A percentile compares a stretch with the other conserved stretches of the same genome.
These are phyloP conservation scores for Hemileccinum impolitum DNA, from an alignment of 768 basidiomycete genomes.

Conservation along the genomic window DNA sequence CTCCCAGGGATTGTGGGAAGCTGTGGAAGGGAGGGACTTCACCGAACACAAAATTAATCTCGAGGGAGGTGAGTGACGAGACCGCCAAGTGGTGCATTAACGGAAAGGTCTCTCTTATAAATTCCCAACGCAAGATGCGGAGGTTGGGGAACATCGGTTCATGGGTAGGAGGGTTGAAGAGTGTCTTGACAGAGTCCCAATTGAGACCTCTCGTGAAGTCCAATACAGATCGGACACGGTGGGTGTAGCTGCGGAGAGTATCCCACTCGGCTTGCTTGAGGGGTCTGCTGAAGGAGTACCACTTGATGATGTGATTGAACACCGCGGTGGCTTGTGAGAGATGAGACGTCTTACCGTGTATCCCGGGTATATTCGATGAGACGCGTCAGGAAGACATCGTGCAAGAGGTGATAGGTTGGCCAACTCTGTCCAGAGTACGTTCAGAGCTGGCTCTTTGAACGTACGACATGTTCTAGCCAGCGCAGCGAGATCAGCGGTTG, in stretches of 20 bases:
- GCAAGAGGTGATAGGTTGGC: slow-evolving; percentile 11
- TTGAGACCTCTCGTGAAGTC: slow-evolving; percentile 16
- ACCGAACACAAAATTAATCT: slow-evolving; percentile 19
- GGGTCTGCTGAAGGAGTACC: slow-evolving; percentile 16
- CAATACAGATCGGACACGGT: slow-evolving; percentile 11
- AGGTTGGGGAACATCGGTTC: slow-evolving; percentile 20
- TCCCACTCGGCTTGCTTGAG: slow-evolving; percentile 8
- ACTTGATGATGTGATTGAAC: slow-evolving; percentile 2
- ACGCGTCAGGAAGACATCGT: slow-evolving; percentile 10
- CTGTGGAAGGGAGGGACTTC: slow-evolving; percentile 16
- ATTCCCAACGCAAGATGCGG: slow-evolving; percentile 20
- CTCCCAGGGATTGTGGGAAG: slow-evolving; percentile 15
- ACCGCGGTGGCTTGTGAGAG: not conserved
- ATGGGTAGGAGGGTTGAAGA: slow-evolving; percentile 14
- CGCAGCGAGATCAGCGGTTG: slow-evolving; percentile 9
- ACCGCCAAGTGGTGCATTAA: slow-evolving; percentile 16
- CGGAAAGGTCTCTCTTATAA: slow-evolving; percentile 13
- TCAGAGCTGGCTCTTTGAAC: slow-evolving; percentile 19
- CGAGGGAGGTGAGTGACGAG: slow-evolving; percentile 14
- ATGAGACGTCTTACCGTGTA: slow-evolving; percentile 1
- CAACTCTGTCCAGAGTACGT: slow-evolving; percentile 17
- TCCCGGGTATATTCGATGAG: slow-evolving; percentile 12
- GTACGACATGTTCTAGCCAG: slow-evolving; percentile 14
- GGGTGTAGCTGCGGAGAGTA: slow-evolving; percentile 9
- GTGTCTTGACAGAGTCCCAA: slow-evolving; percentile 14